Evolutionary conservation across 176 grass and related monocot genomes (phyloP).

Genomic region (Ensete glaucum): DNA sequence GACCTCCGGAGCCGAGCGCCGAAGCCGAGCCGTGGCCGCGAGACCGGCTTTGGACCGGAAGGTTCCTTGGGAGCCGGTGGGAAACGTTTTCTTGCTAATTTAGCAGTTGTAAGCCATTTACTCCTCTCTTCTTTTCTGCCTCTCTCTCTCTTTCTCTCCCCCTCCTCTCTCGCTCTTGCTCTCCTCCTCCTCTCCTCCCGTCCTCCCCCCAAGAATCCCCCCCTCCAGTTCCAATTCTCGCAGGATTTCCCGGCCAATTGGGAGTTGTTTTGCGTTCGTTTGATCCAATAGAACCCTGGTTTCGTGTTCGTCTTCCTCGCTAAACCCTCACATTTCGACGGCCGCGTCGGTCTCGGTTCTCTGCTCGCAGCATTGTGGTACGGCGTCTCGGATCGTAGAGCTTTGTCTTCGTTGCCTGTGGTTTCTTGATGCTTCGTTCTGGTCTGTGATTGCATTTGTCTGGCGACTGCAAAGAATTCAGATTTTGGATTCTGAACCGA

Average conservation of each 20-base stretch:
- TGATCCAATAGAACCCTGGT: not conserved
- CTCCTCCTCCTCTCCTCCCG: not conserved
- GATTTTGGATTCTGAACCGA: not conserved
- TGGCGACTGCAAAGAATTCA: not conserved
- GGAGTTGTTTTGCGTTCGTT: not conserved
- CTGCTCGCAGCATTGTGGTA: not conserved
- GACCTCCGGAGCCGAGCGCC: too few species aligned
- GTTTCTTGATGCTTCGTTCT: not conserved
- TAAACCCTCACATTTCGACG: not conserved
- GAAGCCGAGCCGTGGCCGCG: not conserved
- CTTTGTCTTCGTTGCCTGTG: not conserved
- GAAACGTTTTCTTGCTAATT: not conserved
- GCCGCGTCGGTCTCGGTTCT: not conserved
- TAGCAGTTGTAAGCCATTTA: slow-evolving; percentile 8
- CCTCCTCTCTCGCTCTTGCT: not conserved
- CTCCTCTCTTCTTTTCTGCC: not conserved
- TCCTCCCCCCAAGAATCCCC: not conserved
- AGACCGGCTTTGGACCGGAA: not conserved
- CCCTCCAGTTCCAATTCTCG: not conserved
- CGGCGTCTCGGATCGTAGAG: not conserved
- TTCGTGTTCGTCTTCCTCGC: not conserved
- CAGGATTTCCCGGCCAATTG: not conserved
- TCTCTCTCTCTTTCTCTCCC: not conserved
- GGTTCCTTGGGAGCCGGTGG: not conserved
- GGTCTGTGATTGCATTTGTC: not conserved